Conservation (phyloP, 805 yeast genomes). For the Wickerhamomyces subpelliculosus region DNA sequence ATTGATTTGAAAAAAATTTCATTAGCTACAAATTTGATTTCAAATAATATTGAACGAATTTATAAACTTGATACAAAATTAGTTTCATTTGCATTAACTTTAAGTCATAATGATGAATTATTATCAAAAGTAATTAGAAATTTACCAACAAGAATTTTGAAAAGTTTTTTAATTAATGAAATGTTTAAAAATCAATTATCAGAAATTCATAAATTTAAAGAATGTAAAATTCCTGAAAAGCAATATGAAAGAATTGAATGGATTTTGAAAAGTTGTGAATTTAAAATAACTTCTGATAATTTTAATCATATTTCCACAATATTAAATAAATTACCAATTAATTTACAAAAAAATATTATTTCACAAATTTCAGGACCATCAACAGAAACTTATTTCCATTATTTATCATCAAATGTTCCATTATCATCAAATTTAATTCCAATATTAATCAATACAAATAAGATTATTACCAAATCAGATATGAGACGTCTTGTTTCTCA, state of each 20-base stretch:
- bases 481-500: background rate
- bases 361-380: background rate
- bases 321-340: background rate
- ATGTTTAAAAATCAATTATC: too few species aligned
- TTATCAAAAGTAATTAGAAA: too few species aligned
- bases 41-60: background rate
- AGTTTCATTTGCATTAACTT: too few species aligned
- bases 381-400: background rate
- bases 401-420: background rate
- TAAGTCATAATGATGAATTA: too few species aligned
- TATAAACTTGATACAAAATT: too few species aligned
- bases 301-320: background rate
- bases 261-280: conserved; percentile 6
- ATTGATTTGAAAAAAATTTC: background rate
- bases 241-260: conserved; percentile 1
- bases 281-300: conserved; percentile 1
- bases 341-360: background rate
- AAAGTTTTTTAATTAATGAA: too few species aligned
- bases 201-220: background rate
- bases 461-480: background rate
- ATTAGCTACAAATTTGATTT: background rate
- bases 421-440: background rate
- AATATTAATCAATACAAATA: background rate
- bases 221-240: conserved; percentile 6
- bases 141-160: too few species aligned